Evolutionary conservation across 768 basidiomycete species (phyloP).

Genomic region (Lactarius vividus): DNA sequence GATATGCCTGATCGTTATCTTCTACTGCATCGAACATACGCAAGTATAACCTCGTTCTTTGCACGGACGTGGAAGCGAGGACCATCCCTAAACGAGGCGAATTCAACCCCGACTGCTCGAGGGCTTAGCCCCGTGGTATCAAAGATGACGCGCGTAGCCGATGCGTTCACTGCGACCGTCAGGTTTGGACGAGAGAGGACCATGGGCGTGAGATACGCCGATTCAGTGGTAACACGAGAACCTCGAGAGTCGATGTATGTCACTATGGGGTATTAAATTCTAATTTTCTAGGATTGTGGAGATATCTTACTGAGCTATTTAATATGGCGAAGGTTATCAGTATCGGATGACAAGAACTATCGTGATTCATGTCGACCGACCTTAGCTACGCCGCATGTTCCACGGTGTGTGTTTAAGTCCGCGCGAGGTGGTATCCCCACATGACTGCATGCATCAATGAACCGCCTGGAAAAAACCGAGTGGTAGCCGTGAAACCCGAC

Average conservation of each 20-base stretch:
- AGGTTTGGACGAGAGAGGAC: slow-evolving; percentile 66
- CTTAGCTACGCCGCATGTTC: slow-evolving; percentile 60
- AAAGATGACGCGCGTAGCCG: slow-evolving; percentile 58
- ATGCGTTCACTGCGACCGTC: slow-evolving; percentile 54
- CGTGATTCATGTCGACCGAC: slow-evolving; percentile 36
- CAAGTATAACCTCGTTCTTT: slow-evolving; percentile 57
- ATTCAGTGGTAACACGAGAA: slow-evolving; percentile 59
- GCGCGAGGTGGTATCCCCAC: slow-evolving; percentile 50
- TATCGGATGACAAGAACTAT: neutral
- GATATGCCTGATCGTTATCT: neutral
- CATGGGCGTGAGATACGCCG: slow-evolving; percentile 62
- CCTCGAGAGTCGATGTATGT: slow-evolving; percentile 57
- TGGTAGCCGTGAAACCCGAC: slow-evolving; percentile 55
- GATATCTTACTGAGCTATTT: slow-evolving; percentile 34
- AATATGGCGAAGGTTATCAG: neutral
- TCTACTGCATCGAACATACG: slow-evolving; percentile 40
- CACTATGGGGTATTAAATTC: slow-evolving; percentile 43
- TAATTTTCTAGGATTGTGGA: neutral
- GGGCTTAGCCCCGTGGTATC: slow-evolving; percentile 35
- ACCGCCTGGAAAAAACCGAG: slow-evolving; percentile 47
- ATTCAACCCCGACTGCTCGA: slow-evolving; percentile 62
- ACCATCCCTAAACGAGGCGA: slow-evolving; percentile 39
- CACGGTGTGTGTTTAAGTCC: slow-evolving; percentile 56
- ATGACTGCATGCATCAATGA: slow-evolving; percentile 51
- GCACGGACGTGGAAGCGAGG: slow-evolving; percentile 47